A percentile compares a stretch with the other conserved stretches of the same genome.
phyloP scores from a whole-genome alignment of 768 basidiomycete species.

The Lepiota subincarnata region DNA sequence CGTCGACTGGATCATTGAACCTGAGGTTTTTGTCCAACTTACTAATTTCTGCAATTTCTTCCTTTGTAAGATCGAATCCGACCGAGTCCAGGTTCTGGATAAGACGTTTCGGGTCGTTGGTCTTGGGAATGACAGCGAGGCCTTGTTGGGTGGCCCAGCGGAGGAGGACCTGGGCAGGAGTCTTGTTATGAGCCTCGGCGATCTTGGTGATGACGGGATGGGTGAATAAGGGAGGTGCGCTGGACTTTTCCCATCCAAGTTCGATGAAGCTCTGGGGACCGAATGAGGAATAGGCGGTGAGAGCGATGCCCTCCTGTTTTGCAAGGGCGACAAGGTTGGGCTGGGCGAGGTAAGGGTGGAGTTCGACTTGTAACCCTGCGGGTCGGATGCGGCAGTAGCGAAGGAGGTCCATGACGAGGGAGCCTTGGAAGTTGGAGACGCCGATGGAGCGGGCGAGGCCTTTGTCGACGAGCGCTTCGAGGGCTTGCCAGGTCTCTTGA shows the following conservation, averaged over 20 bases:
- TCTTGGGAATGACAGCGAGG: constrained; percentile 76
- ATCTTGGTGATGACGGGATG: constrained; percentile 41
- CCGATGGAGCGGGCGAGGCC: constrained; percentile 78
- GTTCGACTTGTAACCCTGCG: constrained; percentile 64
- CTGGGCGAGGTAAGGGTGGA: constrained; percentile 71
- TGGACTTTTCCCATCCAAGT: constrained; percentile 57
- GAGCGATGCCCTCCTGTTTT: constrained; percentile 50
- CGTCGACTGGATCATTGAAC: constrained; percentile 28
- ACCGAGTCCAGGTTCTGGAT: constrained; percentile 43
- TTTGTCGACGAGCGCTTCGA: constrained; percentile 76
- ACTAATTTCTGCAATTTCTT: constrained; percentile 55
- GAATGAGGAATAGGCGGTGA: constrained; percentile 61
- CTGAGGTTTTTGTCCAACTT: constrained; percentile 44
- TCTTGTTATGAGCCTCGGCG: constrained; percentile 49
- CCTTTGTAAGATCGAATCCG: constrained; percentile 46
- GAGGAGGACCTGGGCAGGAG: constrained; percentile 66
- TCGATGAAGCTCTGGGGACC: constrained; percentile 52
- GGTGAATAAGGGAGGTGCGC: constrained; percentile 47
- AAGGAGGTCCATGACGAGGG: constrained; percentile 69
- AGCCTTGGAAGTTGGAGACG: constrained; percentile 68
- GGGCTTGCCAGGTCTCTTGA: constrained; percentile 78
- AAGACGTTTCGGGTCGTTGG: constrained; percentile 42
- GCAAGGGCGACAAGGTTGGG: constrained; percentile 52
- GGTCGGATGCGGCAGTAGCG: constrained; percentile 76
- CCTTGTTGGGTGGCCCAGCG: constrained; percentile 78